These are phyloP conservation scores for Harringtonia aguacate DNA, from an alignment of 2,329 filamentous ascomycete genomes.

Conservation along the genomic window DNA sequence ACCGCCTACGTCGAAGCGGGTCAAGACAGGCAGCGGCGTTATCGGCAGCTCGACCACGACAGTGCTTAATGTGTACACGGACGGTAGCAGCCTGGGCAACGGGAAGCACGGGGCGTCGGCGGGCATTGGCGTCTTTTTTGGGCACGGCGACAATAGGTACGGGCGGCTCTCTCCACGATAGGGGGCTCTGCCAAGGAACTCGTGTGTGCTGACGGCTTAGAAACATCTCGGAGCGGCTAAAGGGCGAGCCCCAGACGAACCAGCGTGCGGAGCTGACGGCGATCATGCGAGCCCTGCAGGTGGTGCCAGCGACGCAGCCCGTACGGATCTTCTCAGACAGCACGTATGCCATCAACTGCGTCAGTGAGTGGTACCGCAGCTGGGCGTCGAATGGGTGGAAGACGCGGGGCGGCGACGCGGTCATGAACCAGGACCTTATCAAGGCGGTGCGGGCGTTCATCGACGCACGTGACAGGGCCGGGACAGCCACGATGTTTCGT, in stretches of 20 bases:
- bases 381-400: constrained; percentile 74
- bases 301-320: constrained; percentile 54
- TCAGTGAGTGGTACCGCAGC: constrained; percentile 68
- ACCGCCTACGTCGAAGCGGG: constrained; percentile 23
- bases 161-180: neutral
- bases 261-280: constrained; percentile 92
- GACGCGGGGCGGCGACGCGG: constrained; percentile 51
- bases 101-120: constrained; percentile 43
- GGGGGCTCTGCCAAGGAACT: neutral
- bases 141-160: constrained; percentile 40
- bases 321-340: constrained; percentile 82
- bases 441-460: constrained; percentile 61
- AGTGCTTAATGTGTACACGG: constrained; percentile 45
- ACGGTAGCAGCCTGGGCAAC: constrained; percentile 51
- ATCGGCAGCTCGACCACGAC: constrained; percentile 6
- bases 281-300: constrained; percentile 71
- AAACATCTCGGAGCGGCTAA: constrained; percentile 65
- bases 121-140: constrained; percentile 56
- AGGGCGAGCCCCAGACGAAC: constrained; percentile 74
- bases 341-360: constrained; percentile 81
- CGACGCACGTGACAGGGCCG: constrained; percentile 51
- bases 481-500: constrained; percentile 57
- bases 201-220: constrained; percentile 17
- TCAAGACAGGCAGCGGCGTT: constrained; percentile 13
- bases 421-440: constrained; percentile 82